Evolutionary conservation across 495 filamentous ascomycete species (phyloP), one percentile per base, ranked within the genome.

Genomic region (Neurospora terricola): DNA sequence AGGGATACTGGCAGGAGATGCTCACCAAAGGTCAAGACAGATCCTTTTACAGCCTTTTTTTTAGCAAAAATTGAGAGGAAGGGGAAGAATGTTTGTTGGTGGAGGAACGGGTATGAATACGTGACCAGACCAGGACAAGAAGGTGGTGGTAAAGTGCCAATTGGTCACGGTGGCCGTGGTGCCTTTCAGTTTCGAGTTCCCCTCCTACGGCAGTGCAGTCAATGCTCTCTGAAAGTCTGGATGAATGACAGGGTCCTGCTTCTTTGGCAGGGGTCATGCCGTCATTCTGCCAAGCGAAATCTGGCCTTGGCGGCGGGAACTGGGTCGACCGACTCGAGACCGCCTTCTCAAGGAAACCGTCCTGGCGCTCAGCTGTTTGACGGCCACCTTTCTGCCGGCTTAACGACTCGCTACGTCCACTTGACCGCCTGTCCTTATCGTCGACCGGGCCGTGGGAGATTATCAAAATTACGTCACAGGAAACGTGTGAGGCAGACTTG

Each of bases 221-320:
- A 66, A 34, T 66, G 54, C 27, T 66, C 54, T 66, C 54, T 66
- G 27, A 9, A 34, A 34, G 54, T 66, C 54, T 66, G 27, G 54
- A 66, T 66, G 54, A 59, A 59, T 59, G 48, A 59, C 48, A 59
- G n/a, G 48, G 48, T 27, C 48, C 45, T 30, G 30, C 37, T 42
- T 23, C 30, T 12, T n/a, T 71, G 70, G 54, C 75, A 76, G 70
- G 75, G 75, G 75, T 76, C 69, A 77, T 77, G 75, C 75, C 75
- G 75, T 77, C 75, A 77, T 75, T 38, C 68, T 73, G 40, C 70
- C 34, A 27, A n/a, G 16, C 23, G 62, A 42, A 69, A 70, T 66
- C 23, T 39, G 38, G 62, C 36, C 72, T 69, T 73, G 37, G 73
- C 70, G 70, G 38, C 70, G 70, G 38, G 38, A 72, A 34, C 54